phyloP scores from a whole-genome alignment of 1,284 basidiomycete species.

The Irpex sp. region DNA sequence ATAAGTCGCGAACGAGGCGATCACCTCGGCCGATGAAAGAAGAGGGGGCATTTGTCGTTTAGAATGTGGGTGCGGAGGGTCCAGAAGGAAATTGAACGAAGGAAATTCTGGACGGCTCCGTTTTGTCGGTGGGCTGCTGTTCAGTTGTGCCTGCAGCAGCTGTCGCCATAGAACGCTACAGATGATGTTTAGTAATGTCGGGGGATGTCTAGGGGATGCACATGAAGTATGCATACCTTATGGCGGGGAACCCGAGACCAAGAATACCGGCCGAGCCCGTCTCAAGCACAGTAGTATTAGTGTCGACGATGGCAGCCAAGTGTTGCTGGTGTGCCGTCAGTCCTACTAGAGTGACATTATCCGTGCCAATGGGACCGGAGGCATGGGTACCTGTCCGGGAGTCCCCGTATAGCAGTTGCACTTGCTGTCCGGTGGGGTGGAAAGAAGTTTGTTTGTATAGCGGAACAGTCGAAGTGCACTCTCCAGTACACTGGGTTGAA shows the following conservation, averaged over 20 bases:
- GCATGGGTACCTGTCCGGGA: conserved; percentile 35
- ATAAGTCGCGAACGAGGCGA: conserved; percentile 24
- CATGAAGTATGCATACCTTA: conserved; percentile 20
- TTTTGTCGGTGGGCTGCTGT: conserved; percentile 4
- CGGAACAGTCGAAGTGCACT: conserved; percentile 22
- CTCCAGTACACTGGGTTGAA: conserved; percentile 27
- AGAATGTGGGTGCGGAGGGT: conserved; percentile 8
- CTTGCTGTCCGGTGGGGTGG: conserved; percentile 20
- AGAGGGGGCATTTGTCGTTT: conserved; percentile 7
- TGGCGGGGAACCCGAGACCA: conserved; percentile 35
- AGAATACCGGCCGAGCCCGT: conserved; percentile 34
- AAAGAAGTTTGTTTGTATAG: conserved; percentile 26
- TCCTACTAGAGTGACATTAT: conserved; percentile 30
- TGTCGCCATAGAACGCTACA: conserved; percentile 23
- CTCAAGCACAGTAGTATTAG: conserved; percentile 32
- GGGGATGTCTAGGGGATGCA: not conserved
- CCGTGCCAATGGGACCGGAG: conserved; percentile 31
- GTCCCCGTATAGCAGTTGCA: conserved; percentile 32
- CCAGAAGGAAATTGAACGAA: conserved; percentile 17
- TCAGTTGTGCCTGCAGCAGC: conserved; percentile 17
- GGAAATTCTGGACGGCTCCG: conserved; percentile 11
- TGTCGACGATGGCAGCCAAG: conserved; percentile 32
- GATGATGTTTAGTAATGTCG: not conserved
- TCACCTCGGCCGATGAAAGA: conserved; percentile 15
- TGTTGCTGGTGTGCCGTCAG: conserved; percentile 28